These are phyloP conservation scores for Biscutella laevigata DNA, from an alignment of 441 rosid species.

Conservation along the genomic window DNA sequence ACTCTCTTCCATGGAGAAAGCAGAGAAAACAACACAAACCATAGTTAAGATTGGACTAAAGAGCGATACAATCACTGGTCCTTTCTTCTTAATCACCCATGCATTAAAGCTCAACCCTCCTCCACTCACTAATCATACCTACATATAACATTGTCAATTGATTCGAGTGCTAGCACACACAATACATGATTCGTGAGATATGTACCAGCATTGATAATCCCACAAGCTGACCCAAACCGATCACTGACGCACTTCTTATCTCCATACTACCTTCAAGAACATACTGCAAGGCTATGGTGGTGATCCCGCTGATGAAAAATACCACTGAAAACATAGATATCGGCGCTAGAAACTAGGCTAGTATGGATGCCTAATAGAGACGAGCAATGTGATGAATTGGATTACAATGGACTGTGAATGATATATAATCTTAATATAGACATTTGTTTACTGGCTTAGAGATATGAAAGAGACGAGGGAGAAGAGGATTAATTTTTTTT, in stretches of 20 bases:
- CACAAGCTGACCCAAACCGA: conserved; percentile 30
- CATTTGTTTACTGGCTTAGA: too few relatives aligned
- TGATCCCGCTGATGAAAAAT: conserved; percentile 52
- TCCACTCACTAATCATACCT: conserved; percentile 59
- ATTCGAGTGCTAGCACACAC: conserved; percentile 1
- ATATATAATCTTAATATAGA: too few relatives aligned
- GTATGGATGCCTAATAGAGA: conserved; percentile 44
- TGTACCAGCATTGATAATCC: conserved; percentile 49
- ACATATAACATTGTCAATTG: background rate
- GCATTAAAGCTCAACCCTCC: conserved; percentile 64
- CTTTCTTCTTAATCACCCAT: conserved; percentile 86
- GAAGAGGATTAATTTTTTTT: too few relatives aligned
- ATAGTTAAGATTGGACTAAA: conserved; percentile 75
- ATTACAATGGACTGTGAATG: too few relatives aligned
- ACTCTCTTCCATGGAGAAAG: conserved; percentile 47
- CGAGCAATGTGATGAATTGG: too few relatives aligned
- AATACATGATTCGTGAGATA: too few relatives aligned
- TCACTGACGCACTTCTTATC: conserved; percentile 31
- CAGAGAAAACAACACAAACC: conserved; percentile 58
- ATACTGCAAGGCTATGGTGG: conserved; percentile 38
- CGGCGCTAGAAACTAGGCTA: conserved; percentile 80
- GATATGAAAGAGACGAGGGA: too few relatives aligned
- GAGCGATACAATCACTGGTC: conserved; percentile 77
- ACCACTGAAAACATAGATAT: conserved; percentile 60
- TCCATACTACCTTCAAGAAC: conserved; percentile 31